Evolutionary conservation across 1,284 basidiomycete species (phyloP).

Genomic region (Cutaneotrichosporon dermatis): DNA sequence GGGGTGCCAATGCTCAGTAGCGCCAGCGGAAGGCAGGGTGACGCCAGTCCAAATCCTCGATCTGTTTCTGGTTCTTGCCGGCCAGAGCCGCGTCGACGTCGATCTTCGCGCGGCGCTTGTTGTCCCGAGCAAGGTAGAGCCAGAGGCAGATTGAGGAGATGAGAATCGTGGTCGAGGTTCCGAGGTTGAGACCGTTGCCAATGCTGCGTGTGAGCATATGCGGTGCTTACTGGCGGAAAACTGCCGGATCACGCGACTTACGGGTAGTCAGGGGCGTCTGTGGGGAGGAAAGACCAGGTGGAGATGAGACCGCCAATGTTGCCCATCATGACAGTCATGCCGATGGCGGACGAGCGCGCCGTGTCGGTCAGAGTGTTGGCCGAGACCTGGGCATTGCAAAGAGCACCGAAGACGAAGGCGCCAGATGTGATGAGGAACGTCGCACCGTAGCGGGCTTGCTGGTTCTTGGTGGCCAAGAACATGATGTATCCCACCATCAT

Average conservation of each 20-base stretch:
- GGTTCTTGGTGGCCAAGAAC: slow-evolving; percentile 23
- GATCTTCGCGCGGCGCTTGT: slow-evolving; percentile 11
- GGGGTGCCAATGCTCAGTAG: neutral
- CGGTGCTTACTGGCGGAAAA: too few species aligned
- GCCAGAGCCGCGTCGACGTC: slow-evolving; percentile 6
- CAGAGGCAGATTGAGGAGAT: slow-evolving; percentile 3
- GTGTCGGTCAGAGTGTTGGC: slow-evolving; percentile 16
- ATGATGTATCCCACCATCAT: slow-evolving; percentile 41
- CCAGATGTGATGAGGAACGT: slow-evolving; percentile 15
- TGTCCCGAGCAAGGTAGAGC: slow-evolving; percentile 9
- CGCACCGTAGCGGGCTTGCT: slow-evolving; percentile 12
- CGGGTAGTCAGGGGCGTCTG: slow-evolving; percentile 12
- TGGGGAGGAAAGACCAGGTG: slow-evolving; percentile 15
- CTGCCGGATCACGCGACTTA: neutral
- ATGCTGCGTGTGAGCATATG: slow-evolving; percentile 1
- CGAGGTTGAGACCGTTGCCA: slow-evolving; percentile 22
- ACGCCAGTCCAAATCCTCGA: slow-evolving; percentile 16
- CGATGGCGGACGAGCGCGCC: slow-evolving; percentile 13
- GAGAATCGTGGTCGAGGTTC: slow-evolving; percentile 9
- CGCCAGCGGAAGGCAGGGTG: slow-evolving; percentile 18
- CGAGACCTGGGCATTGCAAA: slow-evolving; percentile 13
- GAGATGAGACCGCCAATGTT: slow-evolving; percentile 19
- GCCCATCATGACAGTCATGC: slow-evolving; percentile 12
- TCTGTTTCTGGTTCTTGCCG: slow-evolving; percentile 6
- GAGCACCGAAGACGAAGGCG: slow-evolving; percentile 15